Base-by-base conservation (phyloP, 2,329 filamentous ascomycete genomes). In the Pleomassaria siparia region DNA sequence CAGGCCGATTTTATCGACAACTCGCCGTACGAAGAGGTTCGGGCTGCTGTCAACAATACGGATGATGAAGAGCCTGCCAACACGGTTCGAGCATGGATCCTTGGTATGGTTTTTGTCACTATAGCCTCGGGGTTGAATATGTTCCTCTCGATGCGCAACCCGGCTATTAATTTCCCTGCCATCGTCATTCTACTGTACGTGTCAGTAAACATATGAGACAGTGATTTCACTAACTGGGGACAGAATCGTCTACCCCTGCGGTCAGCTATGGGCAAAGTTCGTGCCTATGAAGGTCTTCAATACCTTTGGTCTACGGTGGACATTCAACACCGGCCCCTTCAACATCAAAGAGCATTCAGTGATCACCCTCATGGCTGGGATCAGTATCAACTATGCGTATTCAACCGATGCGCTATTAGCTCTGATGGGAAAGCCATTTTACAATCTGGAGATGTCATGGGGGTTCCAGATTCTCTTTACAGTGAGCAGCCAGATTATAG, bases 371-470 rank as follows among this genome's bases (percentile, higher is more conserved):
- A 79, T 76, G 76, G 85, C 87, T 13, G 50, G 55, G 83, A 86
- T 62, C 84, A 88, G 5, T 84, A 85, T 4, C 87, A 54, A 41
- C 26, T 71, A 70, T 7, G 84, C 86, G 2, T 89, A 89, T 58
- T 84, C 85, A 1, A 89, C 86, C 0, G 85, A 90, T 56, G 84
- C 88, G n/a, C 79, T 90, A 35, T 74, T 88, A 2, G 86, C 86
- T 0, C 85, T 62, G 1, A 26, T 54, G 13, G 58, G 50, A 7
- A 60, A 57, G 28, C 51, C 85, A 13, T 89, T 89, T 58, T 90
- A 90, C 64, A 83, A 85, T 63, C 80, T 88, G 58, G 74, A 84
- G 44, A 87, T 87, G 59, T 85, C 85, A 16, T 76, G 87, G 53
- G 54, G 74, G 1, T 89, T 86, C 61, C 83, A 88, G 64, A 69